Evolutionary conservation across 148 eudicot species (phyloP).

Genomic region (Cornus kousa): DNA sequence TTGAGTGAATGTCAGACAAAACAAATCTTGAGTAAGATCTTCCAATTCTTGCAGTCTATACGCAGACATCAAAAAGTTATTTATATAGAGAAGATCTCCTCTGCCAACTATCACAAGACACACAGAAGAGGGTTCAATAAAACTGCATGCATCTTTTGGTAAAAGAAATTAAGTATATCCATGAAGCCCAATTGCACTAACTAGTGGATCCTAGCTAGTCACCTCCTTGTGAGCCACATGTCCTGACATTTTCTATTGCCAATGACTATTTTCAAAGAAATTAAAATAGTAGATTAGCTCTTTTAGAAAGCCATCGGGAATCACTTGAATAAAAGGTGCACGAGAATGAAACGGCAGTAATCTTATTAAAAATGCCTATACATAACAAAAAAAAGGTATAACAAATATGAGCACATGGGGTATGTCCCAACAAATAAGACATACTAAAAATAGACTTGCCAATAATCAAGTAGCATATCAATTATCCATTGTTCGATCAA

Average conservation of each 20-base stretch:
- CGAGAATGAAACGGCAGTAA: neutral
- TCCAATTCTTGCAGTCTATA: neutral
- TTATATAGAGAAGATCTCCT: neutral
- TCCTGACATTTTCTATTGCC: neutral
- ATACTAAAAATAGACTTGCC: neutral
- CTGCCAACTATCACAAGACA: neutral
- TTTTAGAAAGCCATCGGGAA: neutral
- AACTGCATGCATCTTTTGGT: neutral
- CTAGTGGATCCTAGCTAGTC: neutral
- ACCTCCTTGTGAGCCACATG: neutral
- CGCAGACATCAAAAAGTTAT: neutral
- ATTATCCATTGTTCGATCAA: neutral
- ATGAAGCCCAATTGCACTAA: neutral
- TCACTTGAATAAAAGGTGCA: neutral
- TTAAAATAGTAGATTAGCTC: neutral
- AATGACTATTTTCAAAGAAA: neutral
- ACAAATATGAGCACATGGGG: neutral
- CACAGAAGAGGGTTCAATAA: neutral
- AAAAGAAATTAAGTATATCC: neutral
- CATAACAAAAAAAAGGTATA: neutral
- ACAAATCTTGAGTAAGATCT: neutral
- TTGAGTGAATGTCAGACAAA: neutral
- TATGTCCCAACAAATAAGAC: neutral
- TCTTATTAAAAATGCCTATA: neutral
- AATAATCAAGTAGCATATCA: neutral